Evolutionary conservation across 1,284 basidiomycete genomes (phyloP).

Genomic region (Puccinia coronata): DNA sequence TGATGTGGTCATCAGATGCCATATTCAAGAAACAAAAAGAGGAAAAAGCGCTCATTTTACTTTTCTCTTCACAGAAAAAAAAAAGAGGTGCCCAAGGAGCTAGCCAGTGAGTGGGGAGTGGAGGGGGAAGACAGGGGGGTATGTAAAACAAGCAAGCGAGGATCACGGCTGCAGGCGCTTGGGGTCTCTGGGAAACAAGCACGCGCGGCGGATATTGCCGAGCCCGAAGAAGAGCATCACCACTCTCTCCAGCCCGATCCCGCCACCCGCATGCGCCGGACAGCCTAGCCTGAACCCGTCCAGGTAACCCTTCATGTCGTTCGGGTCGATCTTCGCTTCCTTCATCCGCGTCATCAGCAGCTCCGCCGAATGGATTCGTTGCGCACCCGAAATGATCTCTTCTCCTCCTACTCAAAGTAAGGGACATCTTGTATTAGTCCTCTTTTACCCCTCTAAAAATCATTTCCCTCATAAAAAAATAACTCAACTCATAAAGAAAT

Average conservation of each 20-base stretch:
- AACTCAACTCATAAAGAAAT: slow-evolving; percentile 49
- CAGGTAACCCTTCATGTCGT: slow-evolving; percentile 57
- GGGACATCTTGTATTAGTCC: background rate
- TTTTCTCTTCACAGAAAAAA: too few species aligned
- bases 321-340: slow-evolving; percentile 53
- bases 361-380: slow-evolving; percentile 56
- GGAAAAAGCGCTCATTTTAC: too few species aligned
- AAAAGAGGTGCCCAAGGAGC: too few species aligned
- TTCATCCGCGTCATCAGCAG: slow-evolving; percentile 55
- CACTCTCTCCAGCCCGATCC: slow-evolving; percentile 57
- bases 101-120: background rate
- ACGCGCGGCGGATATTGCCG: slow-evolving; percentile 57
- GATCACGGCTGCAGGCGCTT: slow-evolving; percentile 52
- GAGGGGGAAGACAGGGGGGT: background rate
- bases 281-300: slow-evolving; percentile 58
- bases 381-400: slow-evolving; percentile 58
- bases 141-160: background rate
- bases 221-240: slow-evolving; percentile 58
- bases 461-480: too few species aligned
- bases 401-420: slow-evolving; percentile 57
- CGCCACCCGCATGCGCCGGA: slow-evolving; percentile 58
- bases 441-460: background rate
- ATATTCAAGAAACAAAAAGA: too few species aligned
- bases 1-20: too few species aligned
- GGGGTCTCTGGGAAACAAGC: slow-evolving; percentile 58